phyloP scores from a whole-genome alignment of 2,329 filamentous ascomycete species.

The Monilinia fructicola region DNA sequence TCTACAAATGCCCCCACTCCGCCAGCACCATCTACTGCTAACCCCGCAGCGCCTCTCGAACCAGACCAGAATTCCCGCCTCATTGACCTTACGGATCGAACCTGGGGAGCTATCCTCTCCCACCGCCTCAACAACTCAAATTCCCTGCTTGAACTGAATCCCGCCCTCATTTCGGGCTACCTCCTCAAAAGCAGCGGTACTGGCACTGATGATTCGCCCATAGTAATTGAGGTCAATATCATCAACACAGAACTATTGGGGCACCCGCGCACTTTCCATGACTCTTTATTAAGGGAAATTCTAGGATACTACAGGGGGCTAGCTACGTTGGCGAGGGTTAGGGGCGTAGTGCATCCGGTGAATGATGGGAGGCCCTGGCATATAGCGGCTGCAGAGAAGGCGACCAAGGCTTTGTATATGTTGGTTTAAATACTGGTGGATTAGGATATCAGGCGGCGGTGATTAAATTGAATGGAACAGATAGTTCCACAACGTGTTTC shows the following conservation, averaged over 20 bases:
- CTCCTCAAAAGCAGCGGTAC: conserved; percentile 62
- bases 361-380: conserved; percentile 74
- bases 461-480: conserved; percentile 2
- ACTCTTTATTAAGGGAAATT: conserved; percentile 68
- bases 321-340: conserved; percentile 65
- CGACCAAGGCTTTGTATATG: conserved; percentile 62
- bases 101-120: conserved; percentile 70
- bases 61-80: conserved; percentile 67
- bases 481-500: not conserved
- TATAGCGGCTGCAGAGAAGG: conserved; percentile 69
- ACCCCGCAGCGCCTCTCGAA: conserved; percentile 47
- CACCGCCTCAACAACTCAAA: conserved; percentile 63
- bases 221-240: conserved; percentile 63
- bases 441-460: not conserved
- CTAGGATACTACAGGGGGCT: conserved; percentile 67
- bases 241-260: conserved; percentile 50
- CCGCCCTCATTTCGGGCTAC: conserved; percentile 63
- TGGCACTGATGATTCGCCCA: conserved; percentile 56
- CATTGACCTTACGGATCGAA: conserved; percentile 71
- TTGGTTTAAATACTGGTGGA: conserved; percentile 50
- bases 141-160: conserved; percentile 54
- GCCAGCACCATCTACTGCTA: conserved; percentile 44
- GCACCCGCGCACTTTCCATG: conserved; percentile 47
- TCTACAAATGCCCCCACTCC: conserved; percentile 40
- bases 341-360: conserved; percentile 60